Evolutionary conservation across 163 green algal species (phyloP), one percentile per base, ranked within the genome.

Genomic region (Chlamydomonas reinhardtii): DNA sequence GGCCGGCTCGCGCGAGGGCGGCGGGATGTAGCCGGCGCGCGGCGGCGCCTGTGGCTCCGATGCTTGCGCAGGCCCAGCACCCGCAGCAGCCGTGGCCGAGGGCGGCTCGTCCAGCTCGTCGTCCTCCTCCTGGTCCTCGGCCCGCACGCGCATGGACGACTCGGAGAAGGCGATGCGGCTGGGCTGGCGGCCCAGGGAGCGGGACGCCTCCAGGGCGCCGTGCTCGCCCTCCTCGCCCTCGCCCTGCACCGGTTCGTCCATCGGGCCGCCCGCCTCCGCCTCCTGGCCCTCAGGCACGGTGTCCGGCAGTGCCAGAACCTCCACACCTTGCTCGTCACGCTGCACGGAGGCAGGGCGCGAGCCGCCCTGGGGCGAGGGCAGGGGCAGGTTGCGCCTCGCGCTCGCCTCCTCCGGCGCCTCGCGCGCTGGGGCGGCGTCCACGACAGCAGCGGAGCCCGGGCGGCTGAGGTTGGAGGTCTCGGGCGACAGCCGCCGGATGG

Each of bases 151-250:
- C 69, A 25, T 37, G 56, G 37, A 59, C 25, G 52, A 52, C 56
- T 72, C 68, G 15, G 68, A 73, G 68, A 85, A 85, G 68, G 79
- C 79, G 14, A 77, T 77, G 43, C 79, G 79, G 69, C 79, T 77
- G 52, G 31, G 52, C 34, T 77, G 68, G 25, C 52, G 52, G 39
- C 29, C 39, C 20, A 59, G 70, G 20, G 72, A 54, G 37, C 35
- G 37, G 4, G 34, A 12, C 27, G 15, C 4, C 39, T 17, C 39
- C 39, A 29, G 19, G 27, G 2, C 72, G 25, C 27, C 71, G n/a
- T n/a, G n/a, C 27, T 77, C 72, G 12, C 2, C 72, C 0, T 24
- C 74, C 74, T 70, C 74, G n/a, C 6, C 31, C 25, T 72, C 74
- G 16, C 32, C 43, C 15, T 43, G 32, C 54, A 27, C 31, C 19